These are phyloP conservation scores for Ziziphus jujuba DNA, from an alignment of 306 rosid genomes.

Conservation along the genomic window DNA sequence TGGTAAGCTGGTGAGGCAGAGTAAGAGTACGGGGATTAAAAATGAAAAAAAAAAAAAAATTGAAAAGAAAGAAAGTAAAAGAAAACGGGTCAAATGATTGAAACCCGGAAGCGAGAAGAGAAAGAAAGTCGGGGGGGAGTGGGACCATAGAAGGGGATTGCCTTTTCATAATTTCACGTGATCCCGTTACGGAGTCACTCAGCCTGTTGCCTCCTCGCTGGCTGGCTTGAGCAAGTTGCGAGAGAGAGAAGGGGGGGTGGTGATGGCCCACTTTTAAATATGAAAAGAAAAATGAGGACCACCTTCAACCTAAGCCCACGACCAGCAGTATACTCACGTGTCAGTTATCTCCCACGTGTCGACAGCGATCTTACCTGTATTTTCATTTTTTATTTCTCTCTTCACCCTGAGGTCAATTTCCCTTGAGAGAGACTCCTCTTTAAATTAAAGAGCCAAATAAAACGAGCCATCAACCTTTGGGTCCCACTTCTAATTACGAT, in stretches of 20 bases:
- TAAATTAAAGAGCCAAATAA: conserved; percentile 11
- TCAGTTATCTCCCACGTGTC: conserved; percentile 41
- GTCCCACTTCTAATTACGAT: background rate
- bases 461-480: conserved; percentile 1
- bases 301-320: background rate
- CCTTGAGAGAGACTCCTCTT: conserved; percentile 5
- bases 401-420: conserved; percentile 5
- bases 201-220: no score
- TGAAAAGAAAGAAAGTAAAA: no score
- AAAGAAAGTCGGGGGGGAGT: no score
- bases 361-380: conserved; percentile 18
- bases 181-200: conserved; percentile 21
- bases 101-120: no score
- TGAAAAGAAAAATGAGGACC: background rate
- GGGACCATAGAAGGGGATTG: background rate
- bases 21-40: no score
- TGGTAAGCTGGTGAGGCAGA: no score
- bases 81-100: no score
- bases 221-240: conserved; percentile 16
- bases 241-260: no score
- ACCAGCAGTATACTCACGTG: conserved; percentile 28
- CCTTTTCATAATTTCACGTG: conserved; percentile 26
- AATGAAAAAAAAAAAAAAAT: no score
- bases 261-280: conserved; percentile 27
- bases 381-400: background rate